phyloP scores from a whole-genome alignment of 2,329 filamentous ascomycete genomes.

The Ascochyta rabiei region DNA sequence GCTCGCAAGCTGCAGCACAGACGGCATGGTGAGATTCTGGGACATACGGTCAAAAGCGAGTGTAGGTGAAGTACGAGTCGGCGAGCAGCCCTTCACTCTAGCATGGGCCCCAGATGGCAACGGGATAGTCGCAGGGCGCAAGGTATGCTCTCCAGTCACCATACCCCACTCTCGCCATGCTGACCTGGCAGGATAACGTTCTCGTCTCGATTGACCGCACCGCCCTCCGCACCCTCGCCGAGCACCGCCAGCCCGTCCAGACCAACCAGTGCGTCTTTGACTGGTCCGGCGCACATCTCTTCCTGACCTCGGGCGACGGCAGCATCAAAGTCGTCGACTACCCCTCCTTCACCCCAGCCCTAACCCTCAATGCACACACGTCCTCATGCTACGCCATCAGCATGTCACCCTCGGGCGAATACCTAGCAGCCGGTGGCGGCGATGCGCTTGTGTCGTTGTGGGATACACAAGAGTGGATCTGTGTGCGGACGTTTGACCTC shows the following conservation, averaged over 20 bases:
- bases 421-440: slow-evolving; percentile 75
- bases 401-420: slow-evolving; percentile 72
- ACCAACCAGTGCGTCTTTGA: slow-evolving; percentile 78
- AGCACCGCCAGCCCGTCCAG: slow-evolving; percentile 66
- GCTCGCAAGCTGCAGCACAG: slow-evolving; percentile 74
- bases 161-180: neutral
- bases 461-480: slow-evolving; percentile 80
- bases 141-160: slow-evolving; percentile 55
- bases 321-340: slow-evolving; percentile 68
- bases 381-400: slow-evolving; percentile 72
- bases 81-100: slow-evolving; percentile 70
- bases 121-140: slow-evolving; percentile 73
- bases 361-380: slow-evolving; percentile 73
- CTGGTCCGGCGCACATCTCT: slow-evolving; percentile 73
- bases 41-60: slow-evolving; percentile 76
- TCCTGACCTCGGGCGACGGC: slow-evolving; percentile 74
- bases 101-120: slow-evolving; percentile 76
- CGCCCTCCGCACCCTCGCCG: slow-evolving; percentile 61
- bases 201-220: slow-evolving; percentile 68
- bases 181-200: slow-evolving; percentile 61
- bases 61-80: slow-evolving; percentile 68
- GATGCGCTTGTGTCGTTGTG: slow-evolving; percentile 78
- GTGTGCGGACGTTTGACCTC: slow-evolving; percentile 71
- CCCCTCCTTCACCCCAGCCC: slow-evolving; percentile 51
- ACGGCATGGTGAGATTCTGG: slow-evolving; percentile 80